Percentiles rank a stretch among this genome's conserved stretches.
Evolutionary conservation across 2,329 filamentous ascomycete species (phyloP).

Genomic region (Raffaelea albimanens): DNA sequence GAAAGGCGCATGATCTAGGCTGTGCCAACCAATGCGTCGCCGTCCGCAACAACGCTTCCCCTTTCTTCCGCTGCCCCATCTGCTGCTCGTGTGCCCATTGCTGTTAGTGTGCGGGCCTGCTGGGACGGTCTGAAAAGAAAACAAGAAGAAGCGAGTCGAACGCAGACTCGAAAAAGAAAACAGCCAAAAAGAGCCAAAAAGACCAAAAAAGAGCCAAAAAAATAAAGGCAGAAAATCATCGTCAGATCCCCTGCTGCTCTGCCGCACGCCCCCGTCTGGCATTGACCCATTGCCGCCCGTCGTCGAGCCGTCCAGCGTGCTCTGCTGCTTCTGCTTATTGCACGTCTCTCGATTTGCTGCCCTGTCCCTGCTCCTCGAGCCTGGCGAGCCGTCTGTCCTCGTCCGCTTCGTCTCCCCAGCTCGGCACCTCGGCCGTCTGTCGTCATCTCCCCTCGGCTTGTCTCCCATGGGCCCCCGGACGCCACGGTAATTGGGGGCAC

Average conservation of each 20-base stretch:
- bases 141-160: too few species aligned
- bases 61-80: neutral
- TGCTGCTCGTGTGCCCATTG: neutral
- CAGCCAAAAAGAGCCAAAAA: too few species aligned
- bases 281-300: too few species aligned
- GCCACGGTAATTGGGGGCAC: neutral
- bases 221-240: neutral
- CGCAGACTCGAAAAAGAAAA: too few species aligned
- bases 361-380: neutral
- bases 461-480: constrained; percentile 3
- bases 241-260: too few species aligned
- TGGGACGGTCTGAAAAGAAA: too few species aligned
- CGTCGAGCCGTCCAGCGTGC: too few species aligned
- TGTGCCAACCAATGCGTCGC: neutral
- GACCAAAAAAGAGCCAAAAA: too few species aligned
- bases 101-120: too few species aligned
- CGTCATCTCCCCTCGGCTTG: neutral
- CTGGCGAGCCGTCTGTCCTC: neutral
- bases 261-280: too few species aligned
- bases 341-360: too few species aligned
- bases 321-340: too few species aligned
- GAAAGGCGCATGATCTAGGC: constrained; percentile 1
- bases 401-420: neutral
- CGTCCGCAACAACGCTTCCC: neutral
- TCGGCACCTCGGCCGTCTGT: neutral